Percentiles rank a stretch among this genome's conserved stretches.
phyloP scores from a whole-genome alignment of 768 basidiomycete genomes.

The Cubamyces lactineus region DNA sequence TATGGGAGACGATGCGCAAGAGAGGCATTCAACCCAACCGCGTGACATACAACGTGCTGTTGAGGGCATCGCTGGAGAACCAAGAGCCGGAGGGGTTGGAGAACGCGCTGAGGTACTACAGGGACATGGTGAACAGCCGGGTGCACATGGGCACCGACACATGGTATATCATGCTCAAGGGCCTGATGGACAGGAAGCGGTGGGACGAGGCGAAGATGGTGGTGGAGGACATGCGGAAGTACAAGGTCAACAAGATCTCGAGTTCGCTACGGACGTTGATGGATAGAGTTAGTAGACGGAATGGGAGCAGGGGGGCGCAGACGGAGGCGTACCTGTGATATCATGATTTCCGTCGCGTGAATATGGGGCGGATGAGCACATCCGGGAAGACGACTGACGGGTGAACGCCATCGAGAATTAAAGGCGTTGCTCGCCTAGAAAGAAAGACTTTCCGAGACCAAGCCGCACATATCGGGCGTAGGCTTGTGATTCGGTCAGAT shows the following conservation, averaged over 20 bases:
- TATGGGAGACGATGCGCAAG: constrained; percentile 62
- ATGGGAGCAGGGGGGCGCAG: constrained; percentile 23
- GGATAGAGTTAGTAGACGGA: constrained; percentile 45
- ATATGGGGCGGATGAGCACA: not conserved
- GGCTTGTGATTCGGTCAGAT: constrained; percentile 44
- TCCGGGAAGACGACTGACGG: not conserved
- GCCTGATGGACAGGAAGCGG: constrained; percentile 58
- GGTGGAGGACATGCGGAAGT: constrained; percentile 56
- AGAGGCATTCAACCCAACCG: constrained; percentile 58
- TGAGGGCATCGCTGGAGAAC: constrained; percentile 65
- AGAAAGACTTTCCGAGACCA: constrained; percentile 66
- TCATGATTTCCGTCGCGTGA: not conserved
- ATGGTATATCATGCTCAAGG: constrained; percentile 76
- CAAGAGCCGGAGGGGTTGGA: constrained; percentile 51
- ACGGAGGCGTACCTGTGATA: constrained; percentile 13
- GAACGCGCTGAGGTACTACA: constrained; percentile 60
- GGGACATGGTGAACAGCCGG: constrained; percentile 57
- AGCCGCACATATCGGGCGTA: constrained; percentile 72
- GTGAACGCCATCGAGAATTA: not conserved
- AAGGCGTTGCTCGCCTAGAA: constrained; percentile 46
- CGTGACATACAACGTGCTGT: constrained; percentile 76
- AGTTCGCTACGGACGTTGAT: constrained; percentile 52
- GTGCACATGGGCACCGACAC: constrained; percentile 61
- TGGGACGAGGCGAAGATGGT: constrained; percentile 66
- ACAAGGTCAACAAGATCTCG: constrained; percentile 32